Base-by-base conservation (phyloP, 306 rosid species). In the Cucumis cinereus region DNA sequence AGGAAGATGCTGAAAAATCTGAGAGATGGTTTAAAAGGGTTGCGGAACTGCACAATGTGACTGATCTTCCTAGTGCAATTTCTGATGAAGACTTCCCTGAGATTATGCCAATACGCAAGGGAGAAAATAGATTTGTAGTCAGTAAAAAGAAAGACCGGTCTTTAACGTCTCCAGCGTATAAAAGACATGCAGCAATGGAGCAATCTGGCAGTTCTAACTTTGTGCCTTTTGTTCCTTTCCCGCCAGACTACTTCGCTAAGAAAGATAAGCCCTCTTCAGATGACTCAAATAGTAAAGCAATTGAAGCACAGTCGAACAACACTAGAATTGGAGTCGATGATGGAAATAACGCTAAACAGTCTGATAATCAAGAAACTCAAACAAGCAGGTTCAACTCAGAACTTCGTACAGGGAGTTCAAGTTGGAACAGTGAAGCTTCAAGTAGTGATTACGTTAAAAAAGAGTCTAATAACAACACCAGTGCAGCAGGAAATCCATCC, bases 151-250 rank as follows among this genome's bases (percentile, higher is more conserved):
- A 92, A 61, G 96, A 92, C 45, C 96, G 95, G 26, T 90, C 99
- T 54, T 83, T 92, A 85, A 85, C 92, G 68, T 86, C 97, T 80
- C 96, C 96, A 5, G 86, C 89, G n/a, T 88, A 90, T 79, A 94
- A 94, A 87, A 86, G 92, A 81, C 90, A 83, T 50, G 68, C 81
- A 80, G 92, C 93, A 63, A 80, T 85, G 86, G 97, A 90, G 77
- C 97, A 88, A 84, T 83, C 91, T 79, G 76, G 80, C 78, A 85
- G 82, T 77, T 69, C 83, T 73, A 89, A 89, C 73, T 90, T 82
- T 71, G 97, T 94, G 54, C 99, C 97, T 6, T 94, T 94, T 55
- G 97, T 92, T 11, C 97, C 99, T 45, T 94, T 94, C 77, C 99
- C 99, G 40, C 92, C 93, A 0, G 93, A 89, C 82, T 94, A 94